Conservation (phyloP, 2,329 filamentous ascomycete genomes). For the Colletotrichum lentis region DNA sequence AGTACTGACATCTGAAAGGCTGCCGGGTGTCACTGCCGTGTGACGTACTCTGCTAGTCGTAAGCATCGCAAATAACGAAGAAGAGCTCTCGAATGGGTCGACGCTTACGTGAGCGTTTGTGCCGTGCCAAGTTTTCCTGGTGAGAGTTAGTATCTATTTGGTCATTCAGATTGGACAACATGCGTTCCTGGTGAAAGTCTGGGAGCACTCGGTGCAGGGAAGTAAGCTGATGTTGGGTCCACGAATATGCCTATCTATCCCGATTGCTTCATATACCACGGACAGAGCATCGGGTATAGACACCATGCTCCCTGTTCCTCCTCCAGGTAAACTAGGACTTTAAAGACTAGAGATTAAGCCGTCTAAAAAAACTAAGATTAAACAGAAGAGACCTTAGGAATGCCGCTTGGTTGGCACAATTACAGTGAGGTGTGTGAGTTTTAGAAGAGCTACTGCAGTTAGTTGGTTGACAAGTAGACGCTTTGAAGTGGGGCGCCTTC, state of each 20-base stretch:
- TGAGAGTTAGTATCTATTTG: neutral
- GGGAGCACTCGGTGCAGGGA: conserved; percentile 37
- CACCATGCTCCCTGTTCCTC: neutral
- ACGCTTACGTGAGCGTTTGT: conserved; percentile 39
- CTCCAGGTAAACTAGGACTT: neutral
- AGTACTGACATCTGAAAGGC: conserved; percentile 39
- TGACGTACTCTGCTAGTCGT: conserved; percentile 34
- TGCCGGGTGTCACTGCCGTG: conserved; percentile 39
- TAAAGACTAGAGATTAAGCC: neutral
- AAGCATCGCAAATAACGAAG: conserved; percentile 2
- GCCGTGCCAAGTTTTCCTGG: conserved; percentile 41
- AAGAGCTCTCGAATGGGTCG: neutral
- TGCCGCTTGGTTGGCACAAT: too few species aligned
- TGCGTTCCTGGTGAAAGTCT: conserved; percentile 39
- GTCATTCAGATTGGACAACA: neutral
- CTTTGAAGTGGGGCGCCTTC: too few species aligned
- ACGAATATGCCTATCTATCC: neutral
- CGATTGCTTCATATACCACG: neutral
- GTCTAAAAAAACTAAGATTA: neutral
- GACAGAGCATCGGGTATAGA: too few species aligned
- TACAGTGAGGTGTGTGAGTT: too few species aligned
- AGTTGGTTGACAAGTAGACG: too few species aligned
- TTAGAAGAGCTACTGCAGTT: too few species aligned
- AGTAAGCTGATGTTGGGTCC: neutral
- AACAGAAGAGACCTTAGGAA: too few species aligned